Evolutionary conservation across 2,329 filamentous ascomycete species (phyloP), one percentile per base, ranked within the genome.

Genomic region (Aspergillus hortae): DNA sequence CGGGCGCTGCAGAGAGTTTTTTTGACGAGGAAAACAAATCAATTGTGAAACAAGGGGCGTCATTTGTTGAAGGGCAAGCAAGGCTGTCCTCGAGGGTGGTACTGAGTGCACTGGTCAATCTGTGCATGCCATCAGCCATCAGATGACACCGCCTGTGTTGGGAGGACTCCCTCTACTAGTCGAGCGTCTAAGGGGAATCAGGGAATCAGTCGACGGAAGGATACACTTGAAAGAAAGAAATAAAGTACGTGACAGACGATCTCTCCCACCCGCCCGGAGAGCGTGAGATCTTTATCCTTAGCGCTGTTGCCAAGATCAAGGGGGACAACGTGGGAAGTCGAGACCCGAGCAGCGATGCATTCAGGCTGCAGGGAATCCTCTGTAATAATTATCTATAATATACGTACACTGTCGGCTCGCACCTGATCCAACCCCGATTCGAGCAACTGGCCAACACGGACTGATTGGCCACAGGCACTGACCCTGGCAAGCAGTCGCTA

Each of bases 271-370:
- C 35, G 35, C 15, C 38, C 49, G 54, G 54, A 53, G 51, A 30
- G 44, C 48, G 57, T 61, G 56, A 61, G 59, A 61, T 61, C 59
- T 59, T 61, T 61, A 61, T 61, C 59, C 52, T 61, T 60, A 60
- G 58, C 51, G 53, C 19, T 56, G 47, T 48, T 61, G 59, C 59
- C 58, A 61, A 61, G 59, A 59, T 60, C 53, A 55, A 61, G 55
- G 59, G 59, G 53, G 51, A 50, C 53, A 61, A 61, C 59, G 59
- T 61, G 59, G 59, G 56, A 53, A 55, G 52, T 55, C 54, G 46
- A 59, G 56, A 51, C 57, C 35, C 56, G 56, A 60, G 59, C 57
- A 49, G 41, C 43, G 45, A 35, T 32, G 35, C 19, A 27, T 46
- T 48, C 38, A 33, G 27, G 17, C 33, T 46, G 46, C 51, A 51